phyloP scores from a whole-genome alignment of 225 moss, liverwort and hornwort genomes.

The Ulota crispa region DNA sequence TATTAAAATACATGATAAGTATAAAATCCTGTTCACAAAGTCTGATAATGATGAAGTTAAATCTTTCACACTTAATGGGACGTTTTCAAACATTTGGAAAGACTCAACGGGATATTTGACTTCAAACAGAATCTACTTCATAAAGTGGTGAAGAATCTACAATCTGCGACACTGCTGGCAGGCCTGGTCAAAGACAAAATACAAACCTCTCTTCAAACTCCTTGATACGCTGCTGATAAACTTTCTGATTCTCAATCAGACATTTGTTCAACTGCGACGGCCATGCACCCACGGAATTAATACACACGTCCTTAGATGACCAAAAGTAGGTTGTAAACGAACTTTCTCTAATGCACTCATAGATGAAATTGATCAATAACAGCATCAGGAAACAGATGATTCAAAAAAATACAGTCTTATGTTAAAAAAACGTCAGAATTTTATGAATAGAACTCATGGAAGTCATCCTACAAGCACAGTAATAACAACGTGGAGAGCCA shows the following conservation, averaged over 20 bases:
- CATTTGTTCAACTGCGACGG: conserved; percentile 72
- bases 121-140: conserved; percentile 3
- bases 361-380: neutral
- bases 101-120: neutral
- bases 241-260: conserved; percentile 77
- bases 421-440: neutral
- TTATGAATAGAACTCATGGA: neutral
- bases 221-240: conserved; percentile 74
- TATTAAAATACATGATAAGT: neutral
- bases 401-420: neutral
- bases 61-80: neutral
- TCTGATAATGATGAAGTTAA: neutral
- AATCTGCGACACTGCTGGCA: neutral
- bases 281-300: conserved; percentile 12
- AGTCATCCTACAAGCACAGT: neutral
- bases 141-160: neutral
- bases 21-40: neutral
- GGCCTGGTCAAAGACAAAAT: neutral
- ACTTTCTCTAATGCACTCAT: neutral
- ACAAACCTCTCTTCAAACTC: conserved; percentile 79
- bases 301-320: neutral
- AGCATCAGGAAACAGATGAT: neutral
- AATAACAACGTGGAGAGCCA: neutral
- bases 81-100: neutral
- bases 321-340: neutral